A percentile compares a stretch with the other conserved stretches of the same genome.
These are phyloP conservation scores for Naganishia kalamii DNA, from an alignment of 768 basidiomycete genomes.

Conservation along the genomic window DNA sequence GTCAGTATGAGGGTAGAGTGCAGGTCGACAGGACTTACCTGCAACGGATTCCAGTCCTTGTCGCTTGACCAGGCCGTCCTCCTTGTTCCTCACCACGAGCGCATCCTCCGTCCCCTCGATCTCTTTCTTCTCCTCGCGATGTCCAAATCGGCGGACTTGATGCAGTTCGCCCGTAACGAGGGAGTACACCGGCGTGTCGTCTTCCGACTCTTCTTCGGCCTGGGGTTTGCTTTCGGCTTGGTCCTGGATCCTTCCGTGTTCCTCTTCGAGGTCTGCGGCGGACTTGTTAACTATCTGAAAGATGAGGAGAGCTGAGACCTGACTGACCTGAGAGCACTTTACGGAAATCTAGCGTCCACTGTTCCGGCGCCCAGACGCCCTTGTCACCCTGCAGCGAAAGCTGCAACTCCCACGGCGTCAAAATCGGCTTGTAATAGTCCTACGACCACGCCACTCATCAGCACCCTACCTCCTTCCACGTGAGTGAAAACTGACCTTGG, in stretches of 20 bases:
- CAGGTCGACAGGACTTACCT: conserved; percentile 49
- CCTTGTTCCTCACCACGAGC: not conserved
- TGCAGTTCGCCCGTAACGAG: conserved; percentile 79
- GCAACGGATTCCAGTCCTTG: conserved; percentile 62
- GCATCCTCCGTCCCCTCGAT: conserved; percentile 19
- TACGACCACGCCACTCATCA: conserved; percentile 38
- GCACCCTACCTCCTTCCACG: conserved; percentile 60
- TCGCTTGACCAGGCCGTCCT: not conserved
- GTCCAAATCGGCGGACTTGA: conserved; percentile 45
- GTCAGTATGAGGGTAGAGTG: conserved; percentile 6
- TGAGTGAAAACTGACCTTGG: conserved; percentile 26
- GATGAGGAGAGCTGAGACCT: not conserved
- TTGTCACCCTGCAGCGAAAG: conserved; percentile 73
- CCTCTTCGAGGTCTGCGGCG: conserved; percentile 15
- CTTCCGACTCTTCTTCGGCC: conserved; percentile 52
- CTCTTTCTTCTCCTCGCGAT: not conserved
- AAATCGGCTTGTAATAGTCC: conserved; percentile 84
- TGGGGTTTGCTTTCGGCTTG: conserved; percentile 4
- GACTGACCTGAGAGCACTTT: conserved; percentile 43
- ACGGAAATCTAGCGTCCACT: conserved; percentile 72
- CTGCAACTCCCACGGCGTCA: conserved; percentile 87
- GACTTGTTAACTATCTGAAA: not conserved
- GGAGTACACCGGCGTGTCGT: conserved; percentile 74
- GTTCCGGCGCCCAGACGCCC: conserved; percentile 49
- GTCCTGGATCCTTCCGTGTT: conserved; percentile 2